Conservation (phyloP, 202 grass and related monocot species). For the Dendrocalamus latiflorus region DNA sequence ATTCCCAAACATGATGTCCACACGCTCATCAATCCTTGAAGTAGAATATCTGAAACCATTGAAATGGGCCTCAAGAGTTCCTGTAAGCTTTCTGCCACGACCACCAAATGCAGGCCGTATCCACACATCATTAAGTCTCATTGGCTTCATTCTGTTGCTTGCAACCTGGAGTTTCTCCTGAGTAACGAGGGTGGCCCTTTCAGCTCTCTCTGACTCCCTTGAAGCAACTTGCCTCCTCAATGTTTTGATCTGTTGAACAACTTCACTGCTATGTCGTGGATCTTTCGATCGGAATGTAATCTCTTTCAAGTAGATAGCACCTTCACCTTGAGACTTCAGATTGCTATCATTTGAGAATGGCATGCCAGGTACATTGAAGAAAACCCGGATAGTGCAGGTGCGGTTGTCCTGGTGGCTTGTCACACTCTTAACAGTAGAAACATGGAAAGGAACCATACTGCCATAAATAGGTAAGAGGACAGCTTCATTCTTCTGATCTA, state of each 20-base stretch:
- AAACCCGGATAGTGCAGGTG: slow-evolving; percentile 81
- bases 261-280: slow-evolving; percentile 81
- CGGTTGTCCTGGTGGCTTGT: slow-evolving; percentile 77
- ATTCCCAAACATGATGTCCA: slow-evolving; percentile 5
- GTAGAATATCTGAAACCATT: slow-evolving; percentile 55
- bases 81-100: slow-evolving; percentile 42
- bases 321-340: slow-evolving; percentile 74
- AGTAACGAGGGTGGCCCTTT: slow-evolving; percentile 85
- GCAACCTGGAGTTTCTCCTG: slow-evolving; percentile 77
- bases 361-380: slow-evolving; percentile 88
- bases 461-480: slow-evolving; percentile 82
- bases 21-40: slow-evolving; percentile 38
- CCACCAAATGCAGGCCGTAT: slow-evolving; percentile 53
- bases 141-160: slow-evolving; percentile 57
- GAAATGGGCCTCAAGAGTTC: slow-evolving; percentile 45
- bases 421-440: slow-evolving; percentile 91
- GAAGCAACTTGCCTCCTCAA: slow-evolving; percentile 82
- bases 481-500: slow-evolving; percentile 77
- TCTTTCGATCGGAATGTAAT: slow-evolving; percentile 92
- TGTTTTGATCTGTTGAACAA: slow-evolving; percentile 89
- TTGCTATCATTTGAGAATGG: slow-evolving; percentile 58
- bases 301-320: slow-evolving; percentile 80
- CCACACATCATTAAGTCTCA: slow-evolving; percentile 81
- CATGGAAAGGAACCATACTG: slow-evolving; percentile 85
- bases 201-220: slow-evolving; percentile 84